Percentiles rank a stretch among this genome's conserved stretches.
Evolutionary conservation across 2,329 filamentous ascomycete genomes (phyloP).

Genomic region (Hirsutella minnesotensis): DNA sequence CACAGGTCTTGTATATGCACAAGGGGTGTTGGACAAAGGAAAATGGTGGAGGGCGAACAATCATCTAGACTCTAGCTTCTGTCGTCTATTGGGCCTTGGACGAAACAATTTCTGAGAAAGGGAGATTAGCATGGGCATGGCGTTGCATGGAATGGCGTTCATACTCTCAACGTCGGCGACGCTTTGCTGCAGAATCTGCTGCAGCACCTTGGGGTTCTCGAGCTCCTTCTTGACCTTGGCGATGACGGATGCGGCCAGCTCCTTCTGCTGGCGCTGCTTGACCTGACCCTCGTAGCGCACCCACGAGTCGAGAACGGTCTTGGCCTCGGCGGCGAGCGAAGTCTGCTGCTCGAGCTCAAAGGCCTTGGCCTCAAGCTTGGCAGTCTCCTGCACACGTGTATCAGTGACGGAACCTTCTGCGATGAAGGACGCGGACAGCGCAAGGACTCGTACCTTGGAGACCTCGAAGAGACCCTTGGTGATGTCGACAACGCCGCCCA

Average conservation of each 20-base stretch:
- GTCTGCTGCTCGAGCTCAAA: slow-evolving; percentile 97
- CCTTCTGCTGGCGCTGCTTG: slow-evolving; percentile 96
- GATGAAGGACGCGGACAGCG: neutral
- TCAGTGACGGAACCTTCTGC: neutral
- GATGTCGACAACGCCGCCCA: slow-evolving; percentile 86
- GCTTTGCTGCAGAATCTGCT: slow-evolving; percentile 97
- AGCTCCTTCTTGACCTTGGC: slow-evolving; percentile 98
- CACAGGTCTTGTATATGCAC: slow-evolving; percentile 49
- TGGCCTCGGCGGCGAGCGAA: slow-evolving; percentile 82
- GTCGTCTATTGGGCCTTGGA: slow-evolving; percentile 51
- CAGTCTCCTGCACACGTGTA: slow-evolving; percentile 62
- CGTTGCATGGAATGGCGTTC: slow-evolving; percentile 6
- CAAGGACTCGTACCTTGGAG: slow-evolving; percentile 61
- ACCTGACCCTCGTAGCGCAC: slow-evolving; percentile 97
- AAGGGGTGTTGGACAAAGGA: slow-evolving; percentile 40
- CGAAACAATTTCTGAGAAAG: slow-evolving; percentile 43
- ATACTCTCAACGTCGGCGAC: slow-evolving; percentile 91
- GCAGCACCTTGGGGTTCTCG: slow-evolving; percentile 91
- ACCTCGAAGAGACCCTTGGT: slow-evolving; percentile 97
- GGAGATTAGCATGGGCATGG: slow-evolving; percentile 19
- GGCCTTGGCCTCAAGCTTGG: slow-evolving; percentile 86
- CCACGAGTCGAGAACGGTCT: slow-evolving; percentile 94
- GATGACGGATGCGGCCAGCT: slow-evolving; percentile 86
- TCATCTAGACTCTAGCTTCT: slow-evolving; percentile 21
- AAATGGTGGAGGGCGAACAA: slow-evolving; percentile 24